Base-by-base conservation (phyloP, 495 filamentous ascomycete species). In the Neurospora terricola region DNA sequence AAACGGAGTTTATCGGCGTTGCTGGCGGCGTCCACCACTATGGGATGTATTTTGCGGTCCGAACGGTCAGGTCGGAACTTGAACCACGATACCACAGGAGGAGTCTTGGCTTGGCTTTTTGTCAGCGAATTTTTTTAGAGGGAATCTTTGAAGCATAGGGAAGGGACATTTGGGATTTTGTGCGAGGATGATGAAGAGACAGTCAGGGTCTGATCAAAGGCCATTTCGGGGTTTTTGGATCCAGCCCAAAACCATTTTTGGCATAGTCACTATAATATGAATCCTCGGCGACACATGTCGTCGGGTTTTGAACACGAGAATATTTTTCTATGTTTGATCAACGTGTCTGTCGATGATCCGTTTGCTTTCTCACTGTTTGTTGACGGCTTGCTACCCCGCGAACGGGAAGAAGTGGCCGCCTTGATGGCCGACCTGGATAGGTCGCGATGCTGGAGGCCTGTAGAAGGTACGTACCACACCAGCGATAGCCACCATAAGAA, bases 1-100 rank as follows among this genome's bases (percentile, higher is more conserved):
- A 66, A 30, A 71, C 39, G 73, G 75, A 75, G 73, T 75, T 75
- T 70, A 69, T 69, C 36, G 75, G 75, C 75, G 75, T 77, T 77
- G 75, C 73, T 72, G 73, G 71, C 71, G 75, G 75, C 75, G 75
- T 77, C 73, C 72, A 73, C 43, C 40, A 37, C 54, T 16, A 66
- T 36, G 54, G 54, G 54, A 66, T 34, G 23, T 30, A 66, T 66
- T 66, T 66, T 66, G 54, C 54, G 54, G 54, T 66, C 54, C 54
- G 54, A 66, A 34, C 54, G 54, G 54, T 36, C 54, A 66, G 54
- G 54, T 66, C 7, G 54, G 54, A 66, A 34, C 54, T 18, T 66
- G 54, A 66, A 66, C 54, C 54, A 66, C 54, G 54, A 66, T 66
- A 66, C 54, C 54, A 66, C 27, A 66, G 54, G 54, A 66, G 54